phyloP scores from a whole-genome alignment of 805 yeast species.

The Ogataea dorogensis region DNA sequence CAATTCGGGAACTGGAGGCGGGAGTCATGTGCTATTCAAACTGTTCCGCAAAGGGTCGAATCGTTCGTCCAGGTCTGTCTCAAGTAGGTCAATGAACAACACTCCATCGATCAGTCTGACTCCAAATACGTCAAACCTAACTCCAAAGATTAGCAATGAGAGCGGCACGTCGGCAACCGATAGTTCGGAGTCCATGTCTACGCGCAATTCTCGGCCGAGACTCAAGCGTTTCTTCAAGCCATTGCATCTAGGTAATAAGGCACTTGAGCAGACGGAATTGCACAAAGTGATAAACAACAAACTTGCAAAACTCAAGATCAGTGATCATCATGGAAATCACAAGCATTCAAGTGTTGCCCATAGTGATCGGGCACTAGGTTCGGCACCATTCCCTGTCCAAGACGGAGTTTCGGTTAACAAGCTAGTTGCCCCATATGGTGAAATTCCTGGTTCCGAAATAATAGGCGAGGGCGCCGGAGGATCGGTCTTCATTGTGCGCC shows the following conservation, averaged over 20 bases:
- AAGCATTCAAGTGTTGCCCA: neutral
- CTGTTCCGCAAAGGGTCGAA: slow-evolving; percentile 15
- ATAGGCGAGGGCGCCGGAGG: slow-evolving; percentile 96
- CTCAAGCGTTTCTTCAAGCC: slow-evolving; percentile 47
- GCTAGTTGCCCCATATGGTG: slow-evolving; percentile 63
- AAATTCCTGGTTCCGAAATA: slow-evolving; percentile 51
- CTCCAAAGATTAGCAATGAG: slow-evolving; percentile 17
- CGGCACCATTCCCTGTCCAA: slow-evolving; percentile 1
- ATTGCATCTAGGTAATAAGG: slow-evolving; percentile 10
- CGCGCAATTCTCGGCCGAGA: slow-evolving; percentile 25
- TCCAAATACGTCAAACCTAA: slow-evolving; percentile 17
- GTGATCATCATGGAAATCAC: slow-evolving; percentile 7
- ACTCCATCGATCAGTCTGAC: slow-evolving; percentile 13
- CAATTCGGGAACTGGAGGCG: slow-evolving; percentile 8
- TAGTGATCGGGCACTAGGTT: neutral
- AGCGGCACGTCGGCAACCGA: slow-evolving; percentile 19
- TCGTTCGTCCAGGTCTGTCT: slow-evolving; percentile 11
- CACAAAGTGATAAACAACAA: slow-evolving; percentile 21
- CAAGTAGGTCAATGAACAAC: slow-evolving; percentile 4
- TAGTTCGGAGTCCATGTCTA: slow-evolving; percentile 20
- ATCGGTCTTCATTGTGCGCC: slow-evolving; percentile 75
- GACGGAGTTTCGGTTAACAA: slow-evolving; percentile 29
- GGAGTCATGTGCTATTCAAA: slow-evolving; percentile 17
- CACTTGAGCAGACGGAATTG: slow-evolving; percentile 21
- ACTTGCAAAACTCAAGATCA: slow-evolving; percentile 20